A percentile compares a stretch with the other conserved stretches of the same genome.
These are phyloP conservation scores for Novymonas esmeraldas DNA, from an alignment of 208 protist genomes.

Conservation along the genomic window DNA sequence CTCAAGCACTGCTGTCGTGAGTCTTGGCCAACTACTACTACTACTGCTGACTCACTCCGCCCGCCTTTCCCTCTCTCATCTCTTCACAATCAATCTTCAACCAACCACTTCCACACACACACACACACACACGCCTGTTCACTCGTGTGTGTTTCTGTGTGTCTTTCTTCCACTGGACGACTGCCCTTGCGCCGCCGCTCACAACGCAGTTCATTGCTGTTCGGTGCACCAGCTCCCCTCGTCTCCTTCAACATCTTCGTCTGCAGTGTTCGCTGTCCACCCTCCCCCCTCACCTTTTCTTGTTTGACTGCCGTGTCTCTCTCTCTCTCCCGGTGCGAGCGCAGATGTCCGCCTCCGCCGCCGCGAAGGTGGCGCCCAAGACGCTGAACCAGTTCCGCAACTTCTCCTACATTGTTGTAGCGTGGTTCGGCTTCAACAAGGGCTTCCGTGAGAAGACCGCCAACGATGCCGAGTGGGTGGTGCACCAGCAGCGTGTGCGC, in stretches of 20 bases:
- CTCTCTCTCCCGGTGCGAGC: background rate
- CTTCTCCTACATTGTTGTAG: slow-evolving; percentile 82
- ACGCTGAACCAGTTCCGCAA: slow-evolving; percentile 90
- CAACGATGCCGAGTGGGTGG: slow-evolving; percentile 85
- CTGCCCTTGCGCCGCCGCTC: too few relatives aligned
- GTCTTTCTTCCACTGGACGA: too few relatives aligned
- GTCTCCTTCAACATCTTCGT: too few relatives aligned
- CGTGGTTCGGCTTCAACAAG: slow-evolving; percentile 76
- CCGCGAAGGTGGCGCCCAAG: slow-evolving; percentile 81
- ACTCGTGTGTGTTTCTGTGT: too few relatives aligned
- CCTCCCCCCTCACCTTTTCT: background rate
- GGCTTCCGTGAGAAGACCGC: slow-evolving; percentile 77
- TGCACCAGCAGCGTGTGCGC: slow-evolving; percentile 63
- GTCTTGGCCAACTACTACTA: too few relatives aligned
- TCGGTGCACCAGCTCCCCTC: too few relatives aligned
- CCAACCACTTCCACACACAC: background rate
- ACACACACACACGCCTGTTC: background rate
- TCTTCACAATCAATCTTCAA: too few relatives aligned
- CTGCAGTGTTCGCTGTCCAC: too few relatives aligned
- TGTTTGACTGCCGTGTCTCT: too few relatives aligned
- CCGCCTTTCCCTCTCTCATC: background rate
- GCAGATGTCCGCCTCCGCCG: slow-evolving; percentile 36
- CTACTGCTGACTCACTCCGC: too few relatives aligned
- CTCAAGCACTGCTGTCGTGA: background rate
- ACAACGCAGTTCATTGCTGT: too few relatives aligned